A percentile compares a stretch with the other conserved stretches of the same genome.
Conservation (phyloP, 129 eudicot genomes). For the Solidago caesia region DNA sequence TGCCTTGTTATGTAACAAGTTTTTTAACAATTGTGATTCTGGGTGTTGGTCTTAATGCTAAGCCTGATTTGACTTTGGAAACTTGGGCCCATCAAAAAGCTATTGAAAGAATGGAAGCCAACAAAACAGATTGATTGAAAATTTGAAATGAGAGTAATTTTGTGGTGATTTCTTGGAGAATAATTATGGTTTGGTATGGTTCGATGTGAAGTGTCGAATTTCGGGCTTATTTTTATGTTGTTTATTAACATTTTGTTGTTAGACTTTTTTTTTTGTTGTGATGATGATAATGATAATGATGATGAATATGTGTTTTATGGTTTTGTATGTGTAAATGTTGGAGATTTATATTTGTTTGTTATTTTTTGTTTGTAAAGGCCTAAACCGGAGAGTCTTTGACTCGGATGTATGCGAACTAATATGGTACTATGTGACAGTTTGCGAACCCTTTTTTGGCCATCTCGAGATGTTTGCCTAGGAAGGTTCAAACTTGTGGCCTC, state of each 20-base stretch:
- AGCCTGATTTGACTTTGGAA: constrained; percentile 15
- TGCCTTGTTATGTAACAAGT: constrained; percentile 7
- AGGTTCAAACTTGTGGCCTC: too few relatives aligned
- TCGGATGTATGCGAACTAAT: too few relatives aligned
- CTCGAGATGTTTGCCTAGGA: too few relatives aligned
- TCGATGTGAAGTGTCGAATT: not conserved
- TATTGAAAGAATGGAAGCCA: not conserved
- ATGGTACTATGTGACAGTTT: too few relatives aligned
- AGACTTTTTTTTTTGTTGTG: too few relatives aligned
- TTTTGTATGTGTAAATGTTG: too few relatives aligned
- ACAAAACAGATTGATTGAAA: not conserved
- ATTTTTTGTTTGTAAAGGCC: too few relatives aligned
- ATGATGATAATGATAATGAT: too few relatives aligned
- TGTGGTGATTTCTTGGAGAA: not conserved
- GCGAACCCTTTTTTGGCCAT: too few relatives aligned
- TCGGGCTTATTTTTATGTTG: not conserved
- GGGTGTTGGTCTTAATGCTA: constrained; percentile 11
- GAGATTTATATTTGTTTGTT: too few relatives aligned
- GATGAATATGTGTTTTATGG: too few relatives aligned
- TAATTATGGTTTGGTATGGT: not conserved
- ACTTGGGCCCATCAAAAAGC: constrained; percentile 18
- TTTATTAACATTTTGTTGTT: not conserved
- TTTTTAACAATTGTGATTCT: constrained; percentile 9
- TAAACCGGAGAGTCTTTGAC: too few relatives aligned
- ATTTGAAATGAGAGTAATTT: not conserved